Base-by-base conservation (phyloP, 2,329 filamentous ascomycete genomes). In the Aspergillus sclerotialis region DNA sequence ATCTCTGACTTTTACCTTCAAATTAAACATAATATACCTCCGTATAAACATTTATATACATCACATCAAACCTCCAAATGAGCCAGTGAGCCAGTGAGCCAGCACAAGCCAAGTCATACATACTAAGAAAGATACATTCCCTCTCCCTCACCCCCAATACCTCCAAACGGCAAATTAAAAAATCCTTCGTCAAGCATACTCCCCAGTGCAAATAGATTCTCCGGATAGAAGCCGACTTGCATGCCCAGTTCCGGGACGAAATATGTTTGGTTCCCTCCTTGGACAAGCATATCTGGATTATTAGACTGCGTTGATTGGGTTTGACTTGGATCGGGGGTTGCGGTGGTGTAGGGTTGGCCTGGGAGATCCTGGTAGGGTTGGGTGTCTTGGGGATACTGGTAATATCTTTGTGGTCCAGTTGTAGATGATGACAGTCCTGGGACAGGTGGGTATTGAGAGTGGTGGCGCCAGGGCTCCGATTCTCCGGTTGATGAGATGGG, bases 161-260 rank as follows among this genome's bases (percentile, higher is more conserved):
- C 10, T 6, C 19, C 19, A 6, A 55, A 45, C 0, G 48, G 42
- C n/a, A 49, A 21, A 27, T 47, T 46, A 27, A 61, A 53, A 16
- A 61, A 34, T 9, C 53, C 55, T 14, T 60, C 58, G 2, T 53
- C 56, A 23, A 61, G 34, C 44, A 62, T 53, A 31, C 38, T 52
- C 3, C 50, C 57, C 38, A 63, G 31, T 4, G 46, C 46, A 25
- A 53, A 49, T 23, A 61, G 33, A 30, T 52, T 49, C 30, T 56
- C 49, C 9, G 56, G 40, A 19, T 53, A 48, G 19, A 55, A 49
- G 1, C 41, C 42, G 2, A 51, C 44, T 25, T 51, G 49, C 30
- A 53, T 40, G 0, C 45, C 52, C 7, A 59, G 24, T 7, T 55
- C 55, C 0, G 51, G 45, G 0, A 46, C 33, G 31, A 58, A 42